Percentiles rank a stretch among this genome's conserved stretches.
Evolutionary conservation across 495 filamentous ascomycete genomes (phyloP).

Genomic region (Extremus antarcticus): DNA sequence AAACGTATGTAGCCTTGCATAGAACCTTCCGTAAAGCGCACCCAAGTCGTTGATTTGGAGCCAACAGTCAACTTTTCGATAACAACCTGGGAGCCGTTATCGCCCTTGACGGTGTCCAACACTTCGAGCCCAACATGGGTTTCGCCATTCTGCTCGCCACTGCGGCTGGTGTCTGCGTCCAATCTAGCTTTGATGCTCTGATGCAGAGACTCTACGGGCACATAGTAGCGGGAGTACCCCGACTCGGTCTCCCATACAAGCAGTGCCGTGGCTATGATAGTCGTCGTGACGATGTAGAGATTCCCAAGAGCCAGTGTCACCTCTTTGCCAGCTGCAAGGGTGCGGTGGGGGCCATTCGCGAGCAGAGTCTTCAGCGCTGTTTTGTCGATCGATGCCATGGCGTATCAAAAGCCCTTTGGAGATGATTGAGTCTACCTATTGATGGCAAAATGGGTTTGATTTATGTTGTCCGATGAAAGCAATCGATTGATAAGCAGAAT

Average conservation of each 20-base stretch:
- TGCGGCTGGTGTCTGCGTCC: too few species aligned
- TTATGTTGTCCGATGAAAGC: too few species aligned
- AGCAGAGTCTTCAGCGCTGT: neutral
- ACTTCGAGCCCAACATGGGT: neutral
- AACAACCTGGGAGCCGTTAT: neutral
- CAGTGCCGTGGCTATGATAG: slow-evolving; percentile 2
- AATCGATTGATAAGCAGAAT: too few species aligned
- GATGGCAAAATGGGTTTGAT: too few species aligned
- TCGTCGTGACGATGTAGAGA: slow-evolving; percentile 10
- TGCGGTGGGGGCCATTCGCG: neutral
- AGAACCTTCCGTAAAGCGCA: slow-evolving; percentile 4
- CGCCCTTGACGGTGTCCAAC: neutral
- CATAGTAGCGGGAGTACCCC: slow-evolving; percentile 9
- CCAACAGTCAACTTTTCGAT: neutral
- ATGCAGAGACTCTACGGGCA: slow-evolving; percentile 7
- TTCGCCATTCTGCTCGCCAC: too few species aligned
- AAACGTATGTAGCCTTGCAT: slow-evolving; percentile 3
- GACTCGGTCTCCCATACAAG: slow-evolving; percentile 8
- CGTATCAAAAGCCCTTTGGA: too few species aligned
- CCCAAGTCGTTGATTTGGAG: slow-evolving; percentile 5
- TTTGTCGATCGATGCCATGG: too few species aligned
- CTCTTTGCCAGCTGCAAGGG: neutral
- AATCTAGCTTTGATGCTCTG: neutral
- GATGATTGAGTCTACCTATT: too few species aligned
- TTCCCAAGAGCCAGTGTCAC: slow-evolving; percentile 7